A percentile compares a stretch with the other conserved stretches of the same genome.
phyloP scores from a whole-genome alignment of 2,329 filamentous ascomycete species.

The Exophiala sp. region DNA sequence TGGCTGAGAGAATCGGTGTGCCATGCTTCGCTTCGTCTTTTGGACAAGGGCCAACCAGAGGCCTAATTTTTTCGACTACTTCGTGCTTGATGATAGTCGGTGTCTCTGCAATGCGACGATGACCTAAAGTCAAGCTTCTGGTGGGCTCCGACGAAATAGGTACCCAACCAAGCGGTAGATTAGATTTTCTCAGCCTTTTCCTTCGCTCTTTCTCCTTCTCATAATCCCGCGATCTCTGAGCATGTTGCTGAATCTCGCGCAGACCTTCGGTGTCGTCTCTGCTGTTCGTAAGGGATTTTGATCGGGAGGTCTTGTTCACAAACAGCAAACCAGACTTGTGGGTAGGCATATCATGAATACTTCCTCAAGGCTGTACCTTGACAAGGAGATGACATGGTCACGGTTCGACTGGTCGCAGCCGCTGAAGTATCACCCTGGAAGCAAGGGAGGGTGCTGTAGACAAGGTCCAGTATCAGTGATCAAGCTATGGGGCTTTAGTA shows the following conservation, averaged over 20 bases:
- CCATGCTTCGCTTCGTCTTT: neutral
- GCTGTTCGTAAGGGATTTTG: conserved; percentile 21
- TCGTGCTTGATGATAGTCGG: neutral
- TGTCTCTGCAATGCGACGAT: neutral
- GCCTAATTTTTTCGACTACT: too few species aligned
- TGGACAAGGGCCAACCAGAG: too few species aligned
- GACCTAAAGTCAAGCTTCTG: neutral
- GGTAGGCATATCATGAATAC: conserved; percentile 7
- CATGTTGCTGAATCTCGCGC: conserved; percentile 20
- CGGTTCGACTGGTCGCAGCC: too few species aligned
- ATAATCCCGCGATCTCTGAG: conserved; percentile 18
- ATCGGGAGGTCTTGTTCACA: conserved; percentile 16
- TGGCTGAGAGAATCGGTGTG: neutral
- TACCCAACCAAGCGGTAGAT: conserved; percentile 13
- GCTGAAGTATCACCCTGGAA: too few species aligned
- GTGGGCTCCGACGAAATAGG: conserved; percentile 1
- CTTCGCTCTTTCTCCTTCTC: conserved; percentile 9
- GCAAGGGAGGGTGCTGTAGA: too few species aligned
- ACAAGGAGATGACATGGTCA: too few species aligned
- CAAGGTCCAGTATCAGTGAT: too few species aligned
- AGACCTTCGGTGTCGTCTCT: conserved; percentile 7
- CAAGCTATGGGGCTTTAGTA: too few species aligned
- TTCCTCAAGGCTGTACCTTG: too few species aligned
- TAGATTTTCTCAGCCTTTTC: conserved; percentile 10
- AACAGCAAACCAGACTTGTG: conserved; percentile 15